Conservation (phyloP, 306 rosid genomes). For the Glycine soja region DNA sequence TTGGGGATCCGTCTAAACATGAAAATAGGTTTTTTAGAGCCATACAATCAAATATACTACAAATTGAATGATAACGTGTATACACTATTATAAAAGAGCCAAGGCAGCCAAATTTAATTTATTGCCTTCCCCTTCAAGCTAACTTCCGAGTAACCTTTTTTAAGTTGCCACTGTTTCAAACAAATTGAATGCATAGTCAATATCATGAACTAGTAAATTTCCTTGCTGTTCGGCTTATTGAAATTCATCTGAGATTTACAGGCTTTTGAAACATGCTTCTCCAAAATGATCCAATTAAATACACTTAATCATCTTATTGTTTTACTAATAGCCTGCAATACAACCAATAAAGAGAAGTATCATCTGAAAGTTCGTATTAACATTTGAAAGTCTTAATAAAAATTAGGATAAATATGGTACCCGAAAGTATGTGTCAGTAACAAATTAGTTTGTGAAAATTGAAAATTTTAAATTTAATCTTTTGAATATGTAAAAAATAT, state of each 20-base stretch:
- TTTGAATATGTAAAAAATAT: no score
- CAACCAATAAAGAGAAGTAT: slow-evolving; percentile 26
- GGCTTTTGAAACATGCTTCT: slow-evolving; percentile 14
- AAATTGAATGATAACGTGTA: slow-evolving; percentile 28
- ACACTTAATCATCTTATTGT: neutral
- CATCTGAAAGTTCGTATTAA: slow-evolving; percentile 5
- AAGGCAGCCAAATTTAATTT: slow-evolving; percentile 14
- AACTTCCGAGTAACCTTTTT: neutral
- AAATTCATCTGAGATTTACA: slow-evolving; percentile 30
- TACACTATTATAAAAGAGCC: neutral
- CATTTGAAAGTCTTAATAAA: neutral
- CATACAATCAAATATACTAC: neutral
- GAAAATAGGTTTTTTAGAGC: slow-evolving; percentile 27
- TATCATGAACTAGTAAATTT: slow-evolving; percentile 26
- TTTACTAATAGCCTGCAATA: slow-evolving; percentile 34
- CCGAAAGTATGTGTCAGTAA: no score
- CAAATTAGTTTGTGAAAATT: neutral
- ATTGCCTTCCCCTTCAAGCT: slow-evolving; percentile 36
- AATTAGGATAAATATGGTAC: neutral
- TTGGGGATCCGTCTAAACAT: slow-evolving; percentile 10
- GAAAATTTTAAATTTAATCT: neutral
- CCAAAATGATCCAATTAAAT: slow-evolving; percentile 23
- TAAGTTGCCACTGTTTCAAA: neutral
- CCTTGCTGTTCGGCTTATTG: slow-evolving; percentile 16
- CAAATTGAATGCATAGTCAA: slow-evolving; percentile 22